Evolutionary conservation across 352 stramenopile species (phyloP).

Genomic region (Phytophthora ohioensis): DNA sequence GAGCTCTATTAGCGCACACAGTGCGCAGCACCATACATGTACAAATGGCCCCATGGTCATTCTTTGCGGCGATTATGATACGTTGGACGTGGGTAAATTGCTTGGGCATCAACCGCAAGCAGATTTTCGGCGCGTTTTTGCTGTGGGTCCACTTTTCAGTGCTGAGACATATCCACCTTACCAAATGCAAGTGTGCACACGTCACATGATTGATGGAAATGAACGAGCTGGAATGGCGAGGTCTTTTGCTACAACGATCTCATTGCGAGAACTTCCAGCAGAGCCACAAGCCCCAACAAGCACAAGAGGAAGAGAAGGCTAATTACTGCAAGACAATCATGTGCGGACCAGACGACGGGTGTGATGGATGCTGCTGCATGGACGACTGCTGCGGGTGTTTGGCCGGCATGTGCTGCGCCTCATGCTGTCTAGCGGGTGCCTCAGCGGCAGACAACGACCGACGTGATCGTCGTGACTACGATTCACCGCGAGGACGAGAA

Average conservation of each 20-base stretch:
- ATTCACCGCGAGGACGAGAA: conserved; percentile 26
- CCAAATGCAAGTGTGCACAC: conserved; percentile 26
- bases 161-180: conserved; percentile 26
- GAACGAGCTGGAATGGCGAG: conserved; percentile 10
- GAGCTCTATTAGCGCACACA: too few species aligned
- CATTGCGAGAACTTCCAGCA: conserved; percentile 31
- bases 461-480: conserved; percentile 18
- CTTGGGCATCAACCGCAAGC: conserved; percentile 4
- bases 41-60: too few species aligned
- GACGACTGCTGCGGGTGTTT: conserved; percentile 40
- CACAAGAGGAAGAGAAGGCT: background rate
- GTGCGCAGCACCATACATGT: too few species aligned
- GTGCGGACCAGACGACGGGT: conserved; percentile 32
- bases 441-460: conserved; percentile 27
- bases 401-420: conserved; percentile 35
- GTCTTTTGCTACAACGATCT: background rate
- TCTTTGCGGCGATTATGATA: conserved; percentile 23
- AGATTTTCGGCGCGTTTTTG: conserved; percentile 20
- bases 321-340: conserved; percentile 10
- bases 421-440: conserved; percentile 34
- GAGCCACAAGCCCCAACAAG: conserved; percentile 12
- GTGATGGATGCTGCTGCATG: conserved; percentile 17
- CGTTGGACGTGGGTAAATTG: conserved; percentile 15
- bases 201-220: conserved; percentile 25
- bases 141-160: background rate